Conservation (phyloP, 495 filamentous ascomycete genomes). For the Penicillium fimorum region DNA sequence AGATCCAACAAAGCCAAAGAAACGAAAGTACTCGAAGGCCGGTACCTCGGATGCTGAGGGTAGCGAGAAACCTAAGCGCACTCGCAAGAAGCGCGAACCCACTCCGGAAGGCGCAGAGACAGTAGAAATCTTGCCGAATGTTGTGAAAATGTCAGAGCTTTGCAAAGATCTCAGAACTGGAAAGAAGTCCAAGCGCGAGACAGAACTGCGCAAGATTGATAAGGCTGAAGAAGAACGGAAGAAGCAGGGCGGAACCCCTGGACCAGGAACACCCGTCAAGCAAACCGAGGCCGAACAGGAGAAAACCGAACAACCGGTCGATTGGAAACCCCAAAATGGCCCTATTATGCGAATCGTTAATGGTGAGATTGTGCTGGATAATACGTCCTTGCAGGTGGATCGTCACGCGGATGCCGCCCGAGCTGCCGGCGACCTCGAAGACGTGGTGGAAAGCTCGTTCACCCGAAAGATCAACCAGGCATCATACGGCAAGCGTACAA, state of each 20-base stretch:
- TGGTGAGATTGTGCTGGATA: constrained; percentile 79
- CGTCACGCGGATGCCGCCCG: constrained; percentile 66
- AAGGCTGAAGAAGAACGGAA: constrained; percentile 49
- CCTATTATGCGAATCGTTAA: constrained; percentile 72
- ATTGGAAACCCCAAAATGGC: constrained; percentile 36
- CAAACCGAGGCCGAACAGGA: constrained; percentile 26
- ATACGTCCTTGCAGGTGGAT: constrained; percentile 74
- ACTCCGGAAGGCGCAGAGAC: constrained; percentile 79
- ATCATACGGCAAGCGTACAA: constrained; percentile 68
- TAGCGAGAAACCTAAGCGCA: constrained; percentile 29
- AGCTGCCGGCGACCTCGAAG: constrained; percentile 55
- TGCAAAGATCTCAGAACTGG: constrained; percentile 75
- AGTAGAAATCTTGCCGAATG: constrained; percentile 63
- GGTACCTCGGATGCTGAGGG: constrained; percentile 24
- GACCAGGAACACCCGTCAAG: constrained; percentile 29
- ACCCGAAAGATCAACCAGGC: constrained; percentile 71
- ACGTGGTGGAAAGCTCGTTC: constrained; percentile 76
- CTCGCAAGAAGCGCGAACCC: constrained; percentile 46
- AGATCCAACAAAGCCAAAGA: constrained; percentile 22
- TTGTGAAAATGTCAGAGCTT: constrained; percentile 79
- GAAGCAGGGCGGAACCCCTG: constrained; percentile 38
- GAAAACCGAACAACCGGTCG: constrained; percentile 17
- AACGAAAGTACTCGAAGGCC: constrained; percentile 30
- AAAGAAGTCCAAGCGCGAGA: constrained; percentile 72
- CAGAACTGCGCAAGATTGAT: constrained; percentile 55